phyloP scores from a whole-genome alignment of 2,329 filamentous ascomycete species.

The Talaromyces amestolkiae region DNA sequence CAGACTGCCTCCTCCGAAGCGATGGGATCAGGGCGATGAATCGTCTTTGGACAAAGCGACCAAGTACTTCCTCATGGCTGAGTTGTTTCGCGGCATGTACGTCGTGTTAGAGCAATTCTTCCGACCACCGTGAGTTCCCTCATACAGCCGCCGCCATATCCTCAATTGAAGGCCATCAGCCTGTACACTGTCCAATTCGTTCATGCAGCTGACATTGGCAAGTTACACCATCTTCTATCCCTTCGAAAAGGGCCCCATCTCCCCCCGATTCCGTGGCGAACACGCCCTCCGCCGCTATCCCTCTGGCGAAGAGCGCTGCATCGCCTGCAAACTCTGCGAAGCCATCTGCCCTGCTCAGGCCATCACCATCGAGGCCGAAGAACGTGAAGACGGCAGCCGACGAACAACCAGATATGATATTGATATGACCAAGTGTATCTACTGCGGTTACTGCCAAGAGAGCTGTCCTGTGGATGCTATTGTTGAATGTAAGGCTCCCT shows the following conservation, averaged over 20 bases:
- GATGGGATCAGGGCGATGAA: conserved; percentile 80
- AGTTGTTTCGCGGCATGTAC: conserved; percentile 98
- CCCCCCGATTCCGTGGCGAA: conserved; percentile 95
- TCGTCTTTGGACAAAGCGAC: conserved; percentile 76
- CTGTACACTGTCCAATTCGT: too few species aligned
- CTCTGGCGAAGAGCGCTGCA: conserved; percentile 96
- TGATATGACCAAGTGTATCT: conserved; percentile 99
- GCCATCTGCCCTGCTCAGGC: conserved; percentile 96
- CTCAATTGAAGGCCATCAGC: background rate
- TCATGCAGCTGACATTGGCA: conserved; percentile 17
- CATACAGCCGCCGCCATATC: background rate
- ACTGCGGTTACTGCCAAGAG: conserved; percentile 99
- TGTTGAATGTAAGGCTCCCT: conserved; percentile 59
- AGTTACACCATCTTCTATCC: conserved; percentile 99
- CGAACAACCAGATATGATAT: conserved; percentile 98
- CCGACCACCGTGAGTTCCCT: conserved; percentile 79
- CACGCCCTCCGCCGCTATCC: conserved; percentile 95
- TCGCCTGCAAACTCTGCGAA: conserved; percentile 99
- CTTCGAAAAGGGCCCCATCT: conserved; percentile 98
- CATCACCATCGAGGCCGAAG: conserved; percentile 98
- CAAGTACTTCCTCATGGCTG: conserved; percentile 91
- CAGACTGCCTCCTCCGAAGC: conserved; percentile 67
- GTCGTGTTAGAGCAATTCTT: conserved; percentile 97
- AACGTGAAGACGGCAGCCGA: conserved; percentile 91
- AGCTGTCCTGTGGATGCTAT: conserved; percentile 97